Conservation (phyloP, 768 basidiomycete species). For the Boletus bicolor region DNA sequence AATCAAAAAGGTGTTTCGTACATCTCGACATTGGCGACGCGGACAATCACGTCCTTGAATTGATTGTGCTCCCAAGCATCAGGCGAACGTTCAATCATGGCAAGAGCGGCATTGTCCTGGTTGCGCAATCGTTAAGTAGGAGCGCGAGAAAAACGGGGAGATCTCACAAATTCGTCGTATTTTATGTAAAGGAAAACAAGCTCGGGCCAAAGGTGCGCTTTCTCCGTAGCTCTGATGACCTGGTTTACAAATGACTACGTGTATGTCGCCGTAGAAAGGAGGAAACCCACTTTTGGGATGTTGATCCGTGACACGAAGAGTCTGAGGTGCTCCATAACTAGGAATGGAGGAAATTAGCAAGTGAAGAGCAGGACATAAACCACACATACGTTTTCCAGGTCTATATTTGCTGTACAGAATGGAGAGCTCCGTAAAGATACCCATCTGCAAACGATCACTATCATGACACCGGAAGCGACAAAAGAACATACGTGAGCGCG, state of each 20-base stretch:
- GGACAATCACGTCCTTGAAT: conserved; percentile 97
- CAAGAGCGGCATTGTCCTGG: conserved; percentile 93
- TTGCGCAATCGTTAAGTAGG: conserved; percentile 3
- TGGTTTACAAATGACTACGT: conserved; percentile 19
- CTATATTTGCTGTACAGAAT: conserved; percentile 93
- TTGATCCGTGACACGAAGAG: conserved; percentile 95
- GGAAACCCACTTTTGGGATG: conserved; percentile 75
- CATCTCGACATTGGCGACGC: conserved; percentile 98
- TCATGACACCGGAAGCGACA: background rate
- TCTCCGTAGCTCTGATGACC: conserved; percentile 95
- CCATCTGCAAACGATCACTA: conserved; percentile 56
- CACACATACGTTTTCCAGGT: conserved; percentile 78
- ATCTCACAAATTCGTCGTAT: conserved; percentile 83
- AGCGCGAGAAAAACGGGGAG: background rate
- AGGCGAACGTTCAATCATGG: conserved; percentile 98
- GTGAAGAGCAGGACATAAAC: background rate
- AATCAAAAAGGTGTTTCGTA: conserved; percentile 32
- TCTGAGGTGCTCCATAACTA: conserved; percentile 99
- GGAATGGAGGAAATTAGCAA: conserved; percentile 6
- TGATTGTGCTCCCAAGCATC: conserved; percentile 99
- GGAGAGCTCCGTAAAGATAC: conserved; percentile 94
- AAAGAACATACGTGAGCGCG: conserved; percentile 72
- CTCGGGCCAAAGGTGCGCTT: conserved; percentile 97
- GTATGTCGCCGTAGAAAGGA: background rate
- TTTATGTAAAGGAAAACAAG: conserved; percentile 98